A percentile compares a stretch with the other conserved stretches of the same genome.
Evolutionary conservation across 2,329 filamentous ascomycete species (phyloP).

Genomic region (Teratosphaeria viscida): DNA sequence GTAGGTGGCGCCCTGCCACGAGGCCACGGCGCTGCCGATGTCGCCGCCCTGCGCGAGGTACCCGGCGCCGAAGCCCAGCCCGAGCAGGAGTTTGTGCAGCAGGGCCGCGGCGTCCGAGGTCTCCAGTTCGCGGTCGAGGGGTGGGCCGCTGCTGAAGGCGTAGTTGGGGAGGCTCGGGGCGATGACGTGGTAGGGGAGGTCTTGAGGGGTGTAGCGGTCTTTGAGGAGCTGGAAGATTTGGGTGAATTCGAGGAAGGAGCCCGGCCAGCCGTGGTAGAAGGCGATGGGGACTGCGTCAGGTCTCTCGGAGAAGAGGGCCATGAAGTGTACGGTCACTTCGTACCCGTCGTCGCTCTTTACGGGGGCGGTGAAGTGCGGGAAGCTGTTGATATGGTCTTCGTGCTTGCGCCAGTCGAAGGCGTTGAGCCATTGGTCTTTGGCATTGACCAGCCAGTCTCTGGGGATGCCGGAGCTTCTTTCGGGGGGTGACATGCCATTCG

Average conservation of each 20-base stretch:
- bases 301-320: slow-evolving; percentile 43
- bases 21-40: slow-evolving; percentile 35
- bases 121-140: slow-evolving; percentile 34
- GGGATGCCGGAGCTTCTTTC: slow-evolving; percentile 34
- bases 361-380: slow-evolving; percentile 40
- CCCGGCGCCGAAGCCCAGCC: slow-evolving; percentile 39
- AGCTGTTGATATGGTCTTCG: slow-evolving; percentile 37
- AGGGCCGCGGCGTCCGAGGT: slow-evolving; percentile 29
- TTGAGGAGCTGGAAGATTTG: slow-evolving; percentile 20
- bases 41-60: slow-evolving; percentile 49
- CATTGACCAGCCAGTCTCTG: slow-evolving; percentile 36
- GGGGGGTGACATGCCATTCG: slow-evolving; percentile 1
- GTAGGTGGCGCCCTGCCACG: slow-evolving; percentile 23
- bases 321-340: slow-evolving; percentile 41
- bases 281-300: slow-evolving; percentile 28
- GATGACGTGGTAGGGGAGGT: slow-evolving; percentile 46
- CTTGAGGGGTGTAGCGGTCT: slow-evolving; percentile 36
- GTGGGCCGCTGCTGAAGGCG: slow-evolving; percentile 36
- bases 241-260: slow-evolving; percentile 26
- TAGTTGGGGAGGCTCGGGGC: slow-evolving; percentile 45
- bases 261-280: slow-evolving; percentile 29
- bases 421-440: slow-evolving; percentile 27
- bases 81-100: slow-evolving; percentile 42
- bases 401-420: slow-evolving; percentile 30
- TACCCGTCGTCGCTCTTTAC: slow-evolving; percentile 31